Evolutionary conservation across 192 early-diverging fungal species (phyloP), one percentile per base, ranked within the genome.

Genomic region (Endogone sp.): DNA sequence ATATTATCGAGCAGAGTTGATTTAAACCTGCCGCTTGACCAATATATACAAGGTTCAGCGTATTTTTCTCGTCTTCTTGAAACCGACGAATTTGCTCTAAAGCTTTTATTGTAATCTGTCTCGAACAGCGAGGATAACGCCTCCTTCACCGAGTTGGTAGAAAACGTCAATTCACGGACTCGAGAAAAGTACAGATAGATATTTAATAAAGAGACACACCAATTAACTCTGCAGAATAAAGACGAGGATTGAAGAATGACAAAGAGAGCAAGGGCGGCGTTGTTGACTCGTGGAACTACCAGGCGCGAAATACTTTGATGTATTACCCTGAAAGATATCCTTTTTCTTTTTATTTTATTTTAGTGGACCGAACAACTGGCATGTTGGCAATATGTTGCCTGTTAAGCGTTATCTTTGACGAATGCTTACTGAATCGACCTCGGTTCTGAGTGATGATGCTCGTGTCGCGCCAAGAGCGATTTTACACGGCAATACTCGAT

Each of bases 91-190:
- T 16, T 6, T 49, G 6, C 37, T 49, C 37, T 11, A 11, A 49
- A 16, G 16, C 16, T 11, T 49, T 6, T 49, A 49, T 49, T 16
- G 9, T 16, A 16, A 49, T 72, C 31, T 81, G 79, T 26, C 73
- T 93, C 21, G 79, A 81, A 66, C 37, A 87, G 84, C 62, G 93
- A 95, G 68, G 93, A 95, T 77, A 93, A 94, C 74, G 87, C 89
- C 21, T 92, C 91, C 10, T 95, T 95, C 74, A 65, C 72, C 55
- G 81, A 80, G 23, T 73, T 94, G 22, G 25, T 94, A 8, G 78
- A 86, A 64, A 86, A 83, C 44, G 70, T 85, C 23, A 92, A 91
- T 60, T 70, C 79, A 24, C 82, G 84, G 24, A 73, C 81, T 55
- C 78, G 74, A 62, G 76, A 84, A 59, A 82, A 87, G 63, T 88